Conservation (phyloP, 208 protist species). For the Wallacemonas sp. region DNA sequence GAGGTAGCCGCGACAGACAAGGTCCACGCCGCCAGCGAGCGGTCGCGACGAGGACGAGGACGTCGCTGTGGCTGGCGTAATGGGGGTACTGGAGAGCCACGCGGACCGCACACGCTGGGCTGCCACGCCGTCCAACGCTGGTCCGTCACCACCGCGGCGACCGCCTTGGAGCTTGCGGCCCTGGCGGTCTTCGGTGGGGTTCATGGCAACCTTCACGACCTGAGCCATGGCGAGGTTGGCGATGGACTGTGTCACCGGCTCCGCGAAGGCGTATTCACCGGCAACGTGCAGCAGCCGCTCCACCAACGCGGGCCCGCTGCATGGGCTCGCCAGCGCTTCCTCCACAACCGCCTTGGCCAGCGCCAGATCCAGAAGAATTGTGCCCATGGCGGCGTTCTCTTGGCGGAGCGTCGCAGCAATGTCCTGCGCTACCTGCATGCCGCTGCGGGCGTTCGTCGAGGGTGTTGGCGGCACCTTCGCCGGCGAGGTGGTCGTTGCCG, state of each 20-base stretch:
- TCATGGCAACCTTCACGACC: background rate
- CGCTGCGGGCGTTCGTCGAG: background rate
- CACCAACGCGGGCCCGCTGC: conserved; percentile 41
- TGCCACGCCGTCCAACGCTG: background rate
- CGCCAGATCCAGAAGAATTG: conserved; percentile 65
- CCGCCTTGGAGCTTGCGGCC: background rate
- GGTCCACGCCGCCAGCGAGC: background rate
- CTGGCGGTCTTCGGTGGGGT: background rate
- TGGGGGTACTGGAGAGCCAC: conserved; percentile 1
- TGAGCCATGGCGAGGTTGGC: conserved; percentile 7
- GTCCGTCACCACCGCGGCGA: background rate
- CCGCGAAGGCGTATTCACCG: conserved; percentile 42
- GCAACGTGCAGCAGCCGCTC: conserved; percentile 40
- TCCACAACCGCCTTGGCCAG: conserved; percentile 69
- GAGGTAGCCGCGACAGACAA: conserved; percentile 4
- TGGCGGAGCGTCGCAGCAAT: conserved; percentile 37
- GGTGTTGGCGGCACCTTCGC: no score
- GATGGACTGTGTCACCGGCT: conserved; percentile 23
- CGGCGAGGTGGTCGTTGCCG: no score
- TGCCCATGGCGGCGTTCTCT: conserved; percentile 60
- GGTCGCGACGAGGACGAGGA: background rate
- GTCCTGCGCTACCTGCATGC: background rate
- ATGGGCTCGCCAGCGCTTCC: conserved; percentile 56
- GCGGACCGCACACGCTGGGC: background rate
- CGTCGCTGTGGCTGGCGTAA: background rate